These are phyloP conservation scores for Pouteria campechiana DNA, from an alignment of 179 eudicot species.

Conservation along the genomic window DNA sequence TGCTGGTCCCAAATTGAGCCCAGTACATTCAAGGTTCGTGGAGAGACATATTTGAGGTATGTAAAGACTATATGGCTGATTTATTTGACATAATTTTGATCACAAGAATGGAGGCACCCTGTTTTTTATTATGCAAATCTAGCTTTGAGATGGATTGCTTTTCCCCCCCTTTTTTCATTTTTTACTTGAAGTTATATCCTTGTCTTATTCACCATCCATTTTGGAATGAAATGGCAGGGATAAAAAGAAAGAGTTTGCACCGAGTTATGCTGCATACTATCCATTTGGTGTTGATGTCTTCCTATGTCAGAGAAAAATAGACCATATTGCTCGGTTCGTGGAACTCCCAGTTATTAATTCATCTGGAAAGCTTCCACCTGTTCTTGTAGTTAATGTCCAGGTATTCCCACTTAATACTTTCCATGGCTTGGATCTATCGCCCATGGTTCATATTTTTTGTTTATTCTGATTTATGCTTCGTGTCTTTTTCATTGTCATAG, in stretches of 20 bases:
- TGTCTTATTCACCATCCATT: not conserved
- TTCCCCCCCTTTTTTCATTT: no score
- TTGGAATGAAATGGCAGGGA: constrained; percentile 49
- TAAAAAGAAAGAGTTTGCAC: constrained; percentile 80
- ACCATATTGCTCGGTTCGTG: constrained; percentile 88
- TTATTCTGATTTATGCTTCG: not conserved
- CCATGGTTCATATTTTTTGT: not conserved
- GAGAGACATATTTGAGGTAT: constrained; percentile 70
- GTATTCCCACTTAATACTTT: constrained; percentile 13
- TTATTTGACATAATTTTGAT: not conserved
- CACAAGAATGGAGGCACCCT: not conserved
- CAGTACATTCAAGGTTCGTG: constrained; percentile 66
- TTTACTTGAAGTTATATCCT: not conserved
- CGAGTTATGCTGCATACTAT: constrained; percentile 70
- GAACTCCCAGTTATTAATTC: constrained; percentile 59
- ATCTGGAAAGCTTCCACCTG: constrained; percentile 54
- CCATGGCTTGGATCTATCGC: not conserved
- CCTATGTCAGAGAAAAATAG: constrained; percentile 74
- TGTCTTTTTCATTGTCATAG: no score
- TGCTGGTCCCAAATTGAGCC: constrained; percentile 86
- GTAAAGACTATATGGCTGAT: not conserved
- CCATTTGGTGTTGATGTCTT: constrained; percentile 88
- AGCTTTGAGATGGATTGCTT: no score
- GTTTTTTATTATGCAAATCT: no score
- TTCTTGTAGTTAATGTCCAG: constrained; percentile 96